Evolutionary conservation across 257 asterid genomes (phyloP).

Genomic region (Solanum sparsipilum): DNA sequence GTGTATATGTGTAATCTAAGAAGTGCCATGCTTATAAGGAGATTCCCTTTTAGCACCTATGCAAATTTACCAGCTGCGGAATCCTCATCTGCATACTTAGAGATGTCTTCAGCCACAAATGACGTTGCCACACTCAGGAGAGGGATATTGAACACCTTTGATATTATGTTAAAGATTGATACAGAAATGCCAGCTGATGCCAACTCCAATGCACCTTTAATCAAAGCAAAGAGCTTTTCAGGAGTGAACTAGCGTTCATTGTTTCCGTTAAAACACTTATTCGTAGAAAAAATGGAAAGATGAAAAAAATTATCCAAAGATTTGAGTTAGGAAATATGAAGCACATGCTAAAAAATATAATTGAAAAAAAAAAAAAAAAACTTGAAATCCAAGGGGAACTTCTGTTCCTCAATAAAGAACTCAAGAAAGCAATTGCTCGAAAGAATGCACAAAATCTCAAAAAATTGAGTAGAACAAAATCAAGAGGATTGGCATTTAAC

Average conservation of each 20-base stretch:
- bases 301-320: not conserved
- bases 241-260: not conserved
- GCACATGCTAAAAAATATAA: not conserved
- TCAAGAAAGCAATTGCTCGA: not conserved
- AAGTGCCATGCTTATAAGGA: not conserved
- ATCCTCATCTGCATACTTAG: slow-evolving; percentile 9
- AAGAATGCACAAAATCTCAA: not conserved
- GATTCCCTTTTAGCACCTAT: not conserved
- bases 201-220: slow-evolving; percentile 30
- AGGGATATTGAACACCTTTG: slow-evolving; percentile 41
- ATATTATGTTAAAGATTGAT: slow-evolving; percentile 30
- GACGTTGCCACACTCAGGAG: slow-evolving; percentile 41
- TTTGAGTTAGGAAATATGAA: not conserved
- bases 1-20: not conserved
- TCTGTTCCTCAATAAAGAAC: not conserved
- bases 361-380: not conserved
- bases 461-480: not conserved
- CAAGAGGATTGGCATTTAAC: not conserved
- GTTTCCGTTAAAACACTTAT: not conserved
- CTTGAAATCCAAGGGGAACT: not conserved
- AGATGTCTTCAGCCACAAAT: slow-evolving; percentile 41
- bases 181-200: slow-evolving; percentile 39
- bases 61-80: slow-evolving; percentile 14
- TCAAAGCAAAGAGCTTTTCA: not conserved
- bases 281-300: not conserved